phyloP scores from a whole-genome alignment of 2,329 filamentous ascomycete species.

The Fusarium citri region DNA sequence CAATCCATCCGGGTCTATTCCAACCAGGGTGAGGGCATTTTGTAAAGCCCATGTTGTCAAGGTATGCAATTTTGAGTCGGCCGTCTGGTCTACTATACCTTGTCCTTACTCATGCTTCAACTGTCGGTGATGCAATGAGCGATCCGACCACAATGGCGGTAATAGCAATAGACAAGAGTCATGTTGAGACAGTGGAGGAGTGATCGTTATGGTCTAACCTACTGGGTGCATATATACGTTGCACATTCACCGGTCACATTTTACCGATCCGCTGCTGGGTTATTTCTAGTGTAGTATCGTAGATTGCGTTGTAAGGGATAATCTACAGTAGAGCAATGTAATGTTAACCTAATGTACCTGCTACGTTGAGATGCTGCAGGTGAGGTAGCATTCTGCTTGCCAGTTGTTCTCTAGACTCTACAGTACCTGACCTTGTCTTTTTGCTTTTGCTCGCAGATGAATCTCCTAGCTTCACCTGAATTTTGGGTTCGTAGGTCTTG shows the following conservation, averaged over 20 bases:
- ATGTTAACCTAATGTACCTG: background rate
- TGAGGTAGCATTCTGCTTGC: background rate
- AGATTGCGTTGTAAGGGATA: background rate
- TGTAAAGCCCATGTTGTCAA: conserved; percentile 16
- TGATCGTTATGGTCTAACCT: background rate
- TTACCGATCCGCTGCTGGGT: background rate
- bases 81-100: background rate
- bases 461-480: background rate
- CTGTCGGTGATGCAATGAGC: conserved; percentile 3
- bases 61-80: conserved; percentile 23
- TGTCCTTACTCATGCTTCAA: background rate
- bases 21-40: conserved; percentile 17
- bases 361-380: background rate
- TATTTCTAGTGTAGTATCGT: background rate
- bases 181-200: background rate
- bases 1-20: conserved; percentile 22
- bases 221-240: background rate
- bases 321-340: background rate
- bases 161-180: background rate
- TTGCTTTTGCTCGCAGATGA: background rate
- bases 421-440: background rate
- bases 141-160: background rate
- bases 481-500: conserved; percentile 11
- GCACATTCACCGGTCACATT: background rate
- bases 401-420: background rate